Evolutionary conservation across 352 stramenopile genomes (phyloP), one percentile per base, ranked within the genome.

Genomic region (Pythium oligandrum): DNA sequence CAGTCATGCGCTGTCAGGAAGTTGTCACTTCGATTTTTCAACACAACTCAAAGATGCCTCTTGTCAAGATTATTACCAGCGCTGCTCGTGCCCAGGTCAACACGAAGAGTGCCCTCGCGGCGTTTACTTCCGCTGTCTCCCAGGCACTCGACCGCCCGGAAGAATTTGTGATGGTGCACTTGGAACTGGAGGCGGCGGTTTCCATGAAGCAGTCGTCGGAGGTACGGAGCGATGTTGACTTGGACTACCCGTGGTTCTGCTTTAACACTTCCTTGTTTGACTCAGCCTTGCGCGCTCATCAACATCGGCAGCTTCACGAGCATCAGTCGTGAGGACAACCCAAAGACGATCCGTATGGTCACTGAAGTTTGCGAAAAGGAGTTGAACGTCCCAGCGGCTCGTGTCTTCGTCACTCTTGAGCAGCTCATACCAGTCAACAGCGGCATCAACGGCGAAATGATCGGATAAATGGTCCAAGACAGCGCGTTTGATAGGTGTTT

Each of bases 11-110:
- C 17, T 26, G 17, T 26, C 17, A 26, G 17, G 17, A 26, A 26
- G 17, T 26, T 26, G 17, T 26, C 17, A 26, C 17, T 26, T 26
- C 17, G 17, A 26, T 26, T 26, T 26, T 26, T 26, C 17, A 26
- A 26, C 17, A 26, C 17, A 26, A 26, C 17, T 26, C 17, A 11
- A 57, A n/a, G 1, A 78, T 81, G 71, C 71, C 71, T 43, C 72
- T 71, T 61, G 48, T 73, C n/a, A 55, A 70, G 48, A 63, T 81
- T 42, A 64, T 56, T 44, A 70, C 54, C 58, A 82, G 76, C 63
- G 59, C 74, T 26, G 55, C 64, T 50, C 67, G 64, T 55, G 52
- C 61, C 34, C 65, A 47, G 12, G 67, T 82, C 36, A 58, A 75
- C 57, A 40, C 57, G 10, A 47, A 69, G 38, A 51, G 48, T 34